Percentiles rank a stretch among this genome's conserved stretches.
Conservation (phyloP, 768 basidiomycete species). For the Serendipita vermifera region DNA sequence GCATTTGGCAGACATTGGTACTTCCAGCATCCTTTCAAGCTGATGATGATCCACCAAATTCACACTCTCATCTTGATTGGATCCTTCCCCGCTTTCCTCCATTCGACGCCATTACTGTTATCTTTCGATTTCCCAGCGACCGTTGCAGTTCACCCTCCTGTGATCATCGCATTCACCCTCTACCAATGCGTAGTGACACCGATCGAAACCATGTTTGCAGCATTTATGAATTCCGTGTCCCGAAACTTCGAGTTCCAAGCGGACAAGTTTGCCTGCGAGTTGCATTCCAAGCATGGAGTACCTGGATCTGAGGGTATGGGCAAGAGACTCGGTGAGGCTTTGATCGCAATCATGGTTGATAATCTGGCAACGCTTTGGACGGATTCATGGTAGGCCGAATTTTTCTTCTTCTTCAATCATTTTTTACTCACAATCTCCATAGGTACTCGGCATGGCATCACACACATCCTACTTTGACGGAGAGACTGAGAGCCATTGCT, state of each 20-base stretch:
- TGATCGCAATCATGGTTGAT: conserved; percentile 79
- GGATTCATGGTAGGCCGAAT: conserved; percentile 63
- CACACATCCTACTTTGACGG: conserved; percentile 88
- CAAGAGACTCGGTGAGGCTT: conserved; percentile 64
- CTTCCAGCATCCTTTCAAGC: conserved; percentile 77
- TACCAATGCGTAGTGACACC: conserved; percentile 85
- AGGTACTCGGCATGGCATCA: conserved; percentile 94
- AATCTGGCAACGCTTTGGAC: conserved; percentile 91
- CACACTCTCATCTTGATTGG: conserved; percentile 81
- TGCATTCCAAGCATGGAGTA: conserved; percentile 34
- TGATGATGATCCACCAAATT: conserved; percentile 72
- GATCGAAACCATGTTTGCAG: conserved; percentile 56
- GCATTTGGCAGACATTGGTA: conserved; percentile 65
- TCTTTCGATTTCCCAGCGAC: conserved; percentile 66
- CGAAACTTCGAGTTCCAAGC: conserved; percentile 89
- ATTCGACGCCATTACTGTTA: conserved; percentile 60
- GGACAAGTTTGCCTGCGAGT: conserved; percentile 70
- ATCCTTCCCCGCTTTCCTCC: conserved; percentile 81
- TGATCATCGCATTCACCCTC: conserved; percentile 73
- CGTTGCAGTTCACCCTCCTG: conserved; percentile 56
- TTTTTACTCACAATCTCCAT: not conserved
- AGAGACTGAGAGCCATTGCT: conserved; percentile 74
- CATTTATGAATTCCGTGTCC: conserved; percentile 68
- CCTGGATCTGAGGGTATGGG: conserved; percentile 49
- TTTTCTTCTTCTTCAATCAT: conserved; percentile 7